These are phyloP conservation scores for Rhizopus arrhizus DNA, from an alignment of 371 early-diverging fungal genomes.

Conservation along the genomic window DNA sequence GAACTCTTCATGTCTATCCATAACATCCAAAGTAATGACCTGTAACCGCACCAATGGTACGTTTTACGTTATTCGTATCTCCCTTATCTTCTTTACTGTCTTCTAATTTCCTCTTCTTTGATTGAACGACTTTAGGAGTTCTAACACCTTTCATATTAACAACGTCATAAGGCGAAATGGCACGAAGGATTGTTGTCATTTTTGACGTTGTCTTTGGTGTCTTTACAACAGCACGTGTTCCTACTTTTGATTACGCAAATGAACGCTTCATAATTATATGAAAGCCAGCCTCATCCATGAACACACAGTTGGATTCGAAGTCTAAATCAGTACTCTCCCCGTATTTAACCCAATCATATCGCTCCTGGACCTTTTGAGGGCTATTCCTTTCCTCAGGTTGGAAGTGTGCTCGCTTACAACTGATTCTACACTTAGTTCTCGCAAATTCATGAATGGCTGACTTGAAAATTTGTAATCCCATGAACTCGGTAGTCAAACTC, in stretches of 20 bases:
- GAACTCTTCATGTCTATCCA: slow-evolving; percentile 2
- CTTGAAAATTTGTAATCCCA: slow-evolving; percentile 16
- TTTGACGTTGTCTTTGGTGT: slow-evolving; percentile 3
- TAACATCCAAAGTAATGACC: slow-evolving; percentile 10
- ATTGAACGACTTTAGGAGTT: neutral
- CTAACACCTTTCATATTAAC: neutral
- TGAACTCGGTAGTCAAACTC: slow-evolving; percentile 34
- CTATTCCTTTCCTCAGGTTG: slow-evolving; percentile 23
- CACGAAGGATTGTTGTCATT: neutral
- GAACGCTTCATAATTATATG: slow-evolving; percentile 5
- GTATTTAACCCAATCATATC: slow-evolving; percentile 18
- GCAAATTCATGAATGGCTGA: slow-evolving; percentile 16
- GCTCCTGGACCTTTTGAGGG: slow-evolving; percentile 18
- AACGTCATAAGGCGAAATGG: neutral
- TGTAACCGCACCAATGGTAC: slow-evolving; percentile 8
- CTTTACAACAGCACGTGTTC: neutral
- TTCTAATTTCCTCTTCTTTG: neutral
- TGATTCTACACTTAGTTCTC: slow-evolving; percentile 21
- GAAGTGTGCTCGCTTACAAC: slow-evolving; percentile 20
- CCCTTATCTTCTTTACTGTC: slow-evolving; percentile 3
- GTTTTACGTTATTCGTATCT: neutral
- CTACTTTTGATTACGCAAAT: slow-evolving; percentile 2
- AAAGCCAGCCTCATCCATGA: slow-evolving; percentile 14
- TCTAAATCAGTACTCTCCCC: neutral
- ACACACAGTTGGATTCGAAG: slow-evolving; percentile 9